These are phyloP conservation scores for Carex myosuroides DNA, from an alignment of 176 grass and related monocot species.

Conservation along the genomic window DNA sequence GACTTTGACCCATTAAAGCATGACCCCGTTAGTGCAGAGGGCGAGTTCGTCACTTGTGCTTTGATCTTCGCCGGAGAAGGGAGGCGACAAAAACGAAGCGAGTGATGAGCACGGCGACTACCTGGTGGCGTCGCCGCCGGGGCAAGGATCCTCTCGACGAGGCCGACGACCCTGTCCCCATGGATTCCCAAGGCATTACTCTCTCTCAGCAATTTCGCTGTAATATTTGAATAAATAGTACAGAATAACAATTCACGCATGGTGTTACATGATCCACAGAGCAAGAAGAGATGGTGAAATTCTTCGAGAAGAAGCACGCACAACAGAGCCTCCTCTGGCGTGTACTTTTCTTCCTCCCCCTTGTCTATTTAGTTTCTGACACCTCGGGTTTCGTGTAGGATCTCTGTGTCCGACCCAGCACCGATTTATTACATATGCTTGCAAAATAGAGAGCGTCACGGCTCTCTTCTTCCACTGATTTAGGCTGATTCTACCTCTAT, in stretches of 20 bases:
- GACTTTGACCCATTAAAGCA: background rate
- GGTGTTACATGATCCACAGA: slow-evolving; percentile 32
- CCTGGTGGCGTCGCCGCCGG: slow-evolving; percentile 54
- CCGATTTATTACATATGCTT: background rate
- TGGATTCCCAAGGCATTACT: slow-evolving; percentile 64
- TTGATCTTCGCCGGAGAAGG: background rate
- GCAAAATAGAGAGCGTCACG: background rate
- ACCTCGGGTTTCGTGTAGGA: background rate
- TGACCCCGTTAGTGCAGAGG: background rate
- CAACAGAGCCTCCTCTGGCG: slow-evolving; percentile 61
- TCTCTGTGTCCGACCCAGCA: background rate
- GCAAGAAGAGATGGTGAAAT: slow-evolving; percentile 82
- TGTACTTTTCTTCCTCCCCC: slow-evolving; percentile 30
- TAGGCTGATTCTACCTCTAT: background rate
- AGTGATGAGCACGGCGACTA: slow-evolving; percentile 26
- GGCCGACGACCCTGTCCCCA: slow-evolving; percentile 44
- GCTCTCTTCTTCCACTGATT: background rate
- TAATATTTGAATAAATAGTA: background rate
- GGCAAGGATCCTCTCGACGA: slow-evolving; percentile 23
- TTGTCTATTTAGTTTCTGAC: background rate
- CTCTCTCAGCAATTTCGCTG: background rate
- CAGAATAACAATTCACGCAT: background rate
- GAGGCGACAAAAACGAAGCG: background rate
- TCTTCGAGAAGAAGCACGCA: slow-evolving; percentile 66
- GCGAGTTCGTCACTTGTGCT: background rate